Conservation (phyloP, 176 grass and related monocot species). For the Eremochloa ophiuroides region DNA sequence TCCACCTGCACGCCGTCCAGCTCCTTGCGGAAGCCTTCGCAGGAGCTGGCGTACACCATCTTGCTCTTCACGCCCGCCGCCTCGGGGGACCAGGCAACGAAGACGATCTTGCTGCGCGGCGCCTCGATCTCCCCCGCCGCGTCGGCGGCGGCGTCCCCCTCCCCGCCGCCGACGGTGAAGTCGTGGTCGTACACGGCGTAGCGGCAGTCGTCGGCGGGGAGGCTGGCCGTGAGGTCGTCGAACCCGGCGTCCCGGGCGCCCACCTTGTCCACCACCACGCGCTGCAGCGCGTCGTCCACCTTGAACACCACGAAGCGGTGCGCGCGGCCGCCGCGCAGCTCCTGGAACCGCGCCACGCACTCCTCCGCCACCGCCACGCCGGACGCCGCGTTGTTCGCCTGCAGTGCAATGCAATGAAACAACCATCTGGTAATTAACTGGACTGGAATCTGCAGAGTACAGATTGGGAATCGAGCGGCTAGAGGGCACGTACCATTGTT, state of each 20-base stretch:
- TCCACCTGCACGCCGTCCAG: conserved; percentile 57
- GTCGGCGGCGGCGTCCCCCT: conserved; percentile 24
- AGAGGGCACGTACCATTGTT: neutral
- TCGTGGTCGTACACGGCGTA: conserved; percentile 64
- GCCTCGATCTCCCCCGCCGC: neutral
- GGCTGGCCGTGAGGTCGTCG: conserved; percentile 34
- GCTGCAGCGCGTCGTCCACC: conserved; percentile 42
- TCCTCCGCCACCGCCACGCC: conserved; percentile 46
- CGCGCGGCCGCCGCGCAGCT: conserved; percentile 30
- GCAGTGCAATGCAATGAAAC: neutral
- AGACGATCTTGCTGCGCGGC: conserved; percentile 51
- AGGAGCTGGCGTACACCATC: conserved; percentile 60
- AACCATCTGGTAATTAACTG: neutral
- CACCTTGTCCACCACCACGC: conserved; percentile 49
- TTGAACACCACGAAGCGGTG: conserved; percentile 63
- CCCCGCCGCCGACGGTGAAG: conserved; percentile 42
- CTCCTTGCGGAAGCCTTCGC: conserved; percentile 53
- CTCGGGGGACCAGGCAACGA: conserved; percentile 47
- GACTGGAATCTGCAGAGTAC: no score
- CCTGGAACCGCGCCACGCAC: conserved; percentile 44
- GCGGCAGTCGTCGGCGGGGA: conserved; percentile 55
- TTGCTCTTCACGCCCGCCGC: conserved; percentile 49
- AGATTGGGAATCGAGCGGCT: neutral
- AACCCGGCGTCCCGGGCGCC: conserved; percentile 28
- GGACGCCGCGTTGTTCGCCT: conserved; percentile 19